Conservation (phyloP, 1,139 yeast genomes). For the Sugiyamaella grinbergsii region DNA sequence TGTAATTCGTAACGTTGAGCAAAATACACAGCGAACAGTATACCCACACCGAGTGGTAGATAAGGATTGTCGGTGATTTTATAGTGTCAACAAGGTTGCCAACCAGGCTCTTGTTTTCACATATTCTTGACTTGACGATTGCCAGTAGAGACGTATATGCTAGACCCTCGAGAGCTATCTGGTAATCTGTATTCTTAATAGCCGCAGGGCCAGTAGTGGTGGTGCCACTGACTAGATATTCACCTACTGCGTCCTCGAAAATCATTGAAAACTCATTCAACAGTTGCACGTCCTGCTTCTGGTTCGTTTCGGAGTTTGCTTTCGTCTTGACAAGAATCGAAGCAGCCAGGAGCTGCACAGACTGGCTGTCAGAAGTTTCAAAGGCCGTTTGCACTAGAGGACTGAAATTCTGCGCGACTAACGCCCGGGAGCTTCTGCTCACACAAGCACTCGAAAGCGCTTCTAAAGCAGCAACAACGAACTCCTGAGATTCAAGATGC, state of each 20-base stretch:
- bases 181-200: constrained; percentile 20
- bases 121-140: constrained; percentile 38
- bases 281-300: constrained; percentile 29
- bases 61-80: not conserved
- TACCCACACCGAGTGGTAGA: constrained; percentile 22
- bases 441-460: constrained; percentile 44
- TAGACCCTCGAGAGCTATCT: constrained; percentile 44
- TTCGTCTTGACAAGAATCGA: constrained; percentile 42
- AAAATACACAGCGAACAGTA: constrained; percentile 42
- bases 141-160: constrained; percentile 43
- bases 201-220: not conserved
- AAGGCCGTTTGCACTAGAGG: constrained; percentile 35
- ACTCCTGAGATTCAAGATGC: constrained; percentile 31
- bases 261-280: constrained; percentile 37
- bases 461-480: constrained; percentile 36
- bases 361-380: constrained; percentile 28
- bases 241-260: constrained; percentile 37
- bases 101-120: constrained; percentile 29
- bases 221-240: constrained; percentile 20
- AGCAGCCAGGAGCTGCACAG: constrained; percentile 41
- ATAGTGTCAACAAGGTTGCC: constrained; percentile 28
- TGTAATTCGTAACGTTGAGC: constrained; percentile 40
- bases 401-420: constrained; percentile 37
- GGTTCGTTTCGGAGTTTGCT: constrained; percentile 33
- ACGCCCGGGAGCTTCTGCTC: constrained; percentile 38